These are phyloP conservation scores for Triticum turgidum DNA, from an alignment of 176 grass and related monocot species.

Conservation along the genomic window DNA sequence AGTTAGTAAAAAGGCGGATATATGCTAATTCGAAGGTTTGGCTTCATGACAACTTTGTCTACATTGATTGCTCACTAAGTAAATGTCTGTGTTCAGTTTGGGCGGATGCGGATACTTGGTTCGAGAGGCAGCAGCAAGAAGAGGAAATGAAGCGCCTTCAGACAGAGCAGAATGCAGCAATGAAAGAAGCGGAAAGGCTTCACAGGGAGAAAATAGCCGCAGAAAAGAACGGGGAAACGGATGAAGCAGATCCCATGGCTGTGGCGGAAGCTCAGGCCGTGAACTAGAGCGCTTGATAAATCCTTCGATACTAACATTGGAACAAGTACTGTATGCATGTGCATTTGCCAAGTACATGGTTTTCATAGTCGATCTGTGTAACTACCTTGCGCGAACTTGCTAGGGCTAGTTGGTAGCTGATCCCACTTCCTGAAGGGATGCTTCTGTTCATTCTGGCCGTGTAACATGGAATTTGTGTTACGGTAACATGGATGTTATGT, in stretches of 20 bases:
- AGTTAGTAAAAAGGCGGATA: not conserved
- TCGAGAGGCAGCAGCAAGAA: slow-evolving; percentile 98
- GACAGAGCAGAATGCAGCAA: slow-evolving; percentile 84
- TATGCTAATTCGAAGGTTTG: not conserved
- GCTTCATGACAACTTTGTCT: not conserved
- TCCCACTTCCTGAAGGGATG: not conserved
- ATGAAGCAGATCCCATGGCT: slow-evolving; percentile 86
- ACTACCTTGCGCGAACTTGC: slow-evolving; percentile 5
- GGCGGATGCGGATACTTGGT: slow-evolving; percentile 99
- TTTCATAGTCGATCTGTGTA: not conserved
- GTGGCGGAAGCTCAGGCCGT: slow-evolving; percentile 53
- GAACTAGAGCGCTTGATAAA: slow-evolving; percentile 46
- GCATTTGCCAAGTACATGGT: slow-evolving; percentile 10
- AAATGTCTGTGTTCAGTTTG: slow-evolving; percentile 57
- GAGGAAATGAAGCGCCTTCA: slow-evolving; percentile 90
- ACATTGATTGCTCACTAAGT: slow-evolving; percentile 1
- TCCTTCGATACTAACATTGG: not conserved
- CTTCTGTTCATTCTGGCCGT: not conserved
- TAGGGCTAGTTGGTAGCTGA: not conserved
- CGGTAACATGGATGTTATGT: not conserved
- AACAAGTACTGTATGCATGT: slow-evolving; percentile 15
- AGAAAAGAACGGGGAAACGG: slow-evolving; percentile 89
- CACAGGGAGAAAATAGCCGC: slow-evolving; percentile 70
- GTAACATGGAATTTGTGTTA: not conserved
- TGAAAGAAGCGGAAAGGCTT: slow-evolving; percentile 86